A percentile compares a stretch with the other conserved stretches of the same genome.
Evolutionary conservation across 805 yeast species (phyloP).

Genomic region (Yamadazyma endophytica): DNA sequence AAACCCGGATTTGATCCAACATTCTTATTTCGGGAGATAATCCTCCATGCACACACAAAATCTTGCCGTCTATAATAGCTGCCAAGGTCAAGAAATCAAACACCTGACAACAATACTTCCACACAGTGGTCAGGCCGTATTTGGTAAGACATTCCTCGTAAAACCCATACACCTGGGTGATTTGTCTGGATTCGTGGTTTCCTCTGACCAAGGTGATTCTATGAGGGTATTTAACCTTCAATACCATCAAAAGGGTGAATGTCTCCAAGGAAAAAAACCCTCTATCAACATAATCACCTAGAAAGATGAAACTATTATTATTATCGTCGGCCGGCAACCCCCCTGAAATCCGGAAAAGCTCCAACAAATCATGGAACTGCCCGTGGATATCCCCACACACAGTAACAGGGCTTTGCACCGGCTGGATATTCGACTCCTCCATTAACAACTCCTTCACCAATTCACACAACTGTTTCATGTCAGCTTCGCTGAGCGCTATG

Average conservation of each 20-base stretch:
- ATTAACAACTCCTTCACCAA: conserved; percentile 88
- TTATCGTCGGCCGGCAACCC: conserved; percentile 75
- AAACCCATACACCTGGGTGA: conserved; percentile 98
- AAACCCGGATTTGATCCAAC: conserved; percentile 93
- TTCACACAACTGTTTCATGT: conserved; percentile 95
- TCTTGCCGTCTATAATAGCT: conserved; percentile 92
- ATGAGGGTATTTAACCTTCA: conserved; percentile 83
- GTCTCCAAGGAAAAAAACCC: conserved; percentile 96
- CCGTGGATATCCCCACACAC: conserved; percentile 99
- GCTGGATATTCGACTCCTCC: conserved; percentile 96
- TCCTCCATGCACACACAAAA: conserved; percentile 96
- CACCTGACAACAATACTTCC: conserved; percentile 96
- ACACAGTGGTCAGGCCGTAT: conserved; percentile 90
- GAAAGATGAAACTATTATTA: conserved; percentile 55
- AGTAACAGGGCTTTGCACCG: conserved; percentile 88
- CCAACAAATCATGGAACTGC: conserved; percentile 91
- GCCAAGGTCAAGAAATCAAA: conserved; percentile 92
- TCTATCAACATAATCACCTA: conserved; percentile 96
- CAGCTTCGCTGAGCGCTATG: conserved; percentile 81
- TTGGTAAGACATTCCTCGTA: conserved; percentile 93
- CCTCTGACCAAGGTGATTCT: conserved; percentile 91
- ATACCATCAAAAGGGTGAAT: conserved; percentile 87
- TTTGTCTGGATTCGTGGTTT: conserved; percentile 96
- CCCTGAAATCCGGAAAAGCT: conserved; percentile 85
- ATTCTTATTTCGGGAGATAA: conserved; percentile 94